Base-by-base conservation (phyloP, 75 land plant species). In the Ceratopteris richardii region DNA sequence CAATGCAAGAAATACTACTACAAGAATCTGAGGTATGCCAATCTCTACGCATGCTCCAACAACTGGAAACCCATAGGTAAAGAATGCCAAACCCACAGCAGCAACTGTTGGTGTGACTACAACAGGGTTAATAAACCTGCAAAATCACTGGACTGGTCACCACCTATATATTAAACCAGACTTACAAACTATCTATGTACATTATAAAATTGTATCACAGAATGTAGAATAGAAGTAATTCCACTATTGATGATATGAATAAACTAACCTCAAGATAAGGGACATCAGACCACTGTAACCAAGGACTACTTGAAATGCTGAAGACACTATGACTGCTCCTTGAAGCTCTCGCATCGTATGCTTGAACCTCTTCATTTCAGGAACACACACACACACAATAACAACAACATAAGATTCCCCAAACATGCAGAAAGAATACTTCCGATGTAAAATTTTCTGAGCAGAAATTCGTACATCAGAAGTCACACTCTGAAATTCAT, bases 81-180 rank as follows among this genome's bases (percentile, higher is more conserved):
- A 86, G 68, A 86, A 94, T 28, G 98, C 79, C 18, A 94, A 76
- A 56, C 98, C 98, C 11, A 94, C 77, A 29, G 91, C 96, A 63
- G 96, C 88, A 65, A 86, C 80, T 22, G 98, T 94, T 31, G 98
- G 96, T n/a, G 96, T 90, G 55, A 94, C 86, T 18, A 90, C 96
- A 33, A 94, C 82, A 16, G 98, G 96, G 44, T 94, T 86, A 60
- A 94, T 86, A 0, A 76, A 63, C 77, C 98, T 93, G 81, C 61
- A 75, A 46, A 63, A 27, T 11, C 37, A 33, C 9, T 33, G 9
- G 37, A 33, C 7, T 33, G 3, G 9, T 9, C 37, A 9, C 9
- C 7, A 33, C 7, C 37, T 33, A 33, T 9, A 33, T 0, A 51
- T 1, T 29, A 56, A 27, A 21, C 11, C 37, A 54, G 27, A 19